These are phyloP conservation scores for Crinitomyces ghanaensis DNA, from an alignment of 805 yeast genomes.

Conservation along the genomic window DNA sequence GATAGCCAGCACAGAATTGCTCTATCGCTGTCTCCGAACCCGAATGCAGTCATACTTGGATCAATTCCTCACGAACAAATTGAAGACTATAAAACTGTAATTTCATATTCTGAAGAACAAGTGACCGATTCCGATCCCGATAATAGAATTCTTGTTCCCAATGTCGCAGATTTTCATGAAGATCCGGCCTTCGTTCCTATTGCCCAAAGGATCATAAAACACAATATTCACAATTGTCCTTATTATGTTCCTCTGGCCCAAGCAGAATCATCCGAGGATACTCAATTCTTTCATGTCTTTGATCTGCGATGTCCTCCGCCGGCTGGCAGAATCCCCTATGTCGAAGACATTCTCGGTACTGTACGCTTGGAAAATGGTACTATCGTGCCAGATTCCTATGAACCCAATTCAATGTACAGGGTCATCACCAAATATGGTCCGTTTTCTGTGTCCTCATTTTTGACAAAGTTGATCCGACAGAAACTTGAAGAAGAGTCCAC, in stretches of 20 bases:
- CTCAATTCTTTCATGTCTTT: slow-evolving; percentile 53
- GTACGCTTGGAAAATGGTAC: slow-evolving; percentile 49
- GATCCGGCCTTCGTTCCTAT: slow-evolving; percentile 17
- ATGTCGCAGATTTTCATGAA: slow-evolving; percentile 6
- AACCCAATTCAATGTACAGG: slow-evolving; percentile 49
- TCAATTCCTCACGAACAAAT: slow-evolving; percentile 8
- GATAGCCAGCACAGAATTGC: slow-evolving; percentile 1
- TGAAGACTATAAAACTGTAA: slow-evolving; percentile 1
- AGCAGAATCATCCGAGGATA: slow-evolving; percentile 30
- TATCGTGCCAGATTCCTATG: slow-evolving; percentile 44
- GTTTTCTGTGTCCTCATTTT: slow-evolving; percentile 37
- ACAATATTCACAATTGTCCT: slow-evolving; percentile 22
- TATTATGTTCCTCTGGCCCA: slow-evolving; percentile 21
- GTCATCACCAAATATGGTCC: slow-evolving; percentile 39
- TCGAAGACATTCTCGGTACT: slow-evolving; percentile 62
- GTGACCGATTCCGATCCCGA: slow-evolving; percentile 3
- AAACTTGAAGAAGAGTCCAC: slow-evolving; percentile 5
- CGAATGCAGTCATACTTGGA: slow-evolving; percentile 19
- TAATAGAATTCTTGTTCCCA: not conserved
- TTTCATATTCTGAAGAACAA: not conserved
- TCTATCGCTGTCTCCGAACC: slow-evolving; percentile 16
- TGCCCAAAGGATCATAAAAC: slow-evolving; percentile 15
- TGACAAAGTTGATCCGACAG: too few species aligned
- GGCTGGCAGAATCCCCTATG: slow-evolving; percentile 55
- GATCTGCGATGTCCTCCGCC: slow-evolving; percentile 58